These are phyloP conservation scores for Fusarium tricinctum DNA, from an alignment of 2,329 filamentous ascomycete species.

Conservation along the genomic window DNA sequence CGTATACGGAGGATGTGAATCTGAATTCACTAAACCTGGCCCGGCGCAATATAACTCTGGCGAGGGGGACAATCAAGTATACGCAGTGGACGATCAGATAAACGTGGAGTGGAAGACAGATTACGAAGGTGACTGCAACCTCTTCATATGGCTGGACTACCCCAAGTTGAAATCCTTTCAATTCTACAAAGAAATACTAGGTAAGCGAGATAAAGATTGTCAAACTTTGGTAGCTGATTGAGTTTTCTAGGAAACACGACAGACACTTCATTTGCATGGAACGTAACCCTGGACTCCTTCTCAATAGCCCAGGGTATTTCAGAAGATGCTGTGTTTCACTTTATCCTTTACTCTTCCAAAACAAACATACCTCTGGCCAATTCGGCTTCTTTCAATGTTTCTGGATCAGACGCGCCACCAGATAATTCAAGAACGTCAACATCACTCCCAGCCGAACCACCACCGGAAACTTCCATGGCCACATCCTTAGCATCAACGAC, in stretches of 20 bases:
- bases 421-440: neutral
- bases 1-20: neutral
- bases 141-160: constrained; percentile 6
- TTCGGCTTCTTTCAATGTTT: constrained; percentile 11
- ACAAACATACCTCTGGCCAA: neutral
- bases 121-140: neutral
- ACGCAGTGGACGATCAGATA: neutral
- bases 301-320: neutral
- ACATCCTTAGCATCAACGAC: neutral
- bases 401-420: neutral
- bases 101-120: constrained; percentile 13
- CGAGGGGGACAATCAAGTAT: neutral
- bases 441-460: neutral
- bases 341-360: constrained; percentile 2
- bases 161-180: neutral
- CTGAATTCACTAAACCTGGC: neutral
- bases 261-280: neutral
- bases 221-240: rapidly evolving
- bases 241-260: neutral
- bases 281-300: rapidly evolving
- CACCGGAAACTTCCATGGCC: neutral
- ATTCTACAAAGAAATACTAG: neutral
- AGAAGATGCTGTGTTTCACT: constrained; percentile 4
- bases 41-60: rapidly evolving
- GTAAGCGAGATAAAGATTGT: rapidly evolving